Conservation (phyloP, 331 rosid genomes). For the Dryas integrifolia region DNA sequence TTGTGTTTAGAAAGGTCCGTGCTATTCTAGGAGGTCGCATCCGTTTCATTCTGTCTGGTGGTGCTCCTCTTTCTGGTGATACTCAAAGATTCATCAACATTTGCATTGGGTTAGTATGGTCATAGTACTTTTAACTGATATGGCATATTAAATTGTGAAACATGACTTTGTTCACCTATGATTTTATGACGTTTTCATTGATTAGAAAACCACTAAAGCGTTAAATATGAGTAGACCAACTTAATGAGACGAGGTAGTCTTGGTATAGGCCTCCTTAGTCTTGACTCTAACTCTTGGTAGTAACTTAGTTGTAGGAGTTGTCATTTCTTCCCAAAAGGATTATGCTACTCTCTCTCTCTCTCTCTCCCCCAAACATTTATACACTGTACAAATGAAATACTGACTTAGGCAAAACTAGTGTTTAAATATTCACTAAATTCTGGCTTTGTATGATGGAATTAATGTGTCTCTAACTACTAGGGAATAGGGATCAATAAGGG, state of each 20-base stretch:
- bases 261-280: background rate
- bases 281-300: background rate
- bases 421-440: no score
- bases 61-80: slow-evolving; percentile 92
- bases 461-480: background rate
- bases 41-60: slow-evolving; percentile 86
- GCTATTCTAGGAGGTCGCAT: slow-evolving; percentile 85
- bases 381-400: background rate
- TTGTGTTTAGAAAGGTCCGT: slow-evolving; percentile 81
- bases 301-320: background rate
- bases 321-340: background rate
- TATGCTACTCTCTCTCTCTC: background rate
- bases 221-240: background rate
- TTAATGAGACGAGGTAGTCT: background rate
- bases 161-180: background rate
- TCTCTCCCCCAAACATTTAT: background rate
- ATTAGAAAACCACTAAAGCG: slow-evolving; percentile 1
- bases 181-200: background rate
- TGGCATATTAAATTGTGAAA: background rate
- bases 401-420: no score
- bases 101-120: slow-evolving; percentile 72
- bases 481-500: background rate
- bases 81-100: slow-evolving; percentile 98
- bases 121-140: background rate
- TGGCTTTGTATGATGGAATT: no score